These are phyloP conservation scores for Cutaneotrichosporon mucoides DNA, from an alignment of 1,284 basidiomycete species.

Conservation along the genomic window DNA sequence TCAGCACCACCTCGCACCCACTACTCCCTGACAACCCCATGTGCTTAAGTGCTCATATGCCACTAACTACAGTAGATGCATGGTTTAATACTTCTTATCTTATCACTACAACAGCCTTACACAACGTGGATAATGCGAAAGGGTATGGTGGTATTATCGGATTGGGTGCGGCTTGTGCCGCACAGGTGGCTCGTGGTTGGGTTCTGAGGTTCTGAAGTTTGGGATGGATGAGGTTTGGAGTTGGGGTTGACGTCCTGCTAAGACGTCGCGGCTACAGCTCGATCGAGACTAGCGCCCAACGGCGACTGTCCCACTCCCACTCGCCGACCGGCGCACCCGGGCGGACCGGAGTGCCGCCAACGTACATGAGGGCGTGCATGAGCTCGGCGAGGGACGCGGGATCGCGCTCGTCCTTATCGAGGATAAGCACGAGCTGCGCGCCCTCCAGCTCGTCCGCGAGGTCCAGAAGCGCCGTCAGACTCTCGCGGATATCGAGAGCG, in stretches of 20 bases:
- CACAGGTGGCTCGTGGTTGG: too few relatives aligned
- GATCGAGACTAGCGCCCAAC: slow-evolving; percentile 49
- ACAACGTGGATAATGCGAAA: not conserved
- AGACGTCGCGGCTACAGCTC: slow-evolving; percentile 31
- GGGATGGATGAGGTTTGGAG: too few relatives aligned
- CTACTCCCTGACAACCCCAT: too few relatives aligned
- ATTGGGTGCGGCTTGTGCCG: too few relatives aligned
- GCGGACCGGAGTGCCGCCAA: slow-evolving; percentile 41
- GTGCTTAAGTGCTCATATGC: too few relatives aligned
- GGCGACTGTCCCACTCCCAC: slow-evolving; percentile 43
- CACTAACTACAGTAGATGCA: too few relatives aligned
- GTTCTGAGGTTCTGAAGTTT: too few relatives aligned
- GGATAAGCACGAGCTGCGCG: slow-evolving; percentile 37
- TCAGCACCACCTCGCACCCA: too few relatives aligned
- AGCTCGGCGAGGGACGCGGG: slow-evolving; percentile 39
- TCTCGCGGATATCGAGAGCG: slow-evolving; percentile 44
- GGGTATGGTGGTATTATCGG: too few relatives aligned
- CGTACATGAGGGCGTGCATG: slow-evolving; percentile 48
- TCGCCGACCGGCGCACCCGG: slow-evolving; percentile 38
- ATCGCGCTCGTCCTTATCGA: slow-evolving; percentile 41
- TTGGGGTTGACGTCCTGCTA: not conserved
- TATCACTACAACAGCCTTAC: slow-evolving; percentile 1
- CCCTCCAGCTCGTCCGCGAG: slow-evolving; percentile 45
- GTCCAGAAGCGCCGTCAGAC: slow-evolving; percentile 45
- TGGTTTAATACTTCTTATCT: too few relatives aligned